These are phyloP conservation scores for Teratosphaeria nubilosa DNA, from an alignment of 2,329 filamentous ascomycete genomes.

Conservation along the genomic window DNA sequence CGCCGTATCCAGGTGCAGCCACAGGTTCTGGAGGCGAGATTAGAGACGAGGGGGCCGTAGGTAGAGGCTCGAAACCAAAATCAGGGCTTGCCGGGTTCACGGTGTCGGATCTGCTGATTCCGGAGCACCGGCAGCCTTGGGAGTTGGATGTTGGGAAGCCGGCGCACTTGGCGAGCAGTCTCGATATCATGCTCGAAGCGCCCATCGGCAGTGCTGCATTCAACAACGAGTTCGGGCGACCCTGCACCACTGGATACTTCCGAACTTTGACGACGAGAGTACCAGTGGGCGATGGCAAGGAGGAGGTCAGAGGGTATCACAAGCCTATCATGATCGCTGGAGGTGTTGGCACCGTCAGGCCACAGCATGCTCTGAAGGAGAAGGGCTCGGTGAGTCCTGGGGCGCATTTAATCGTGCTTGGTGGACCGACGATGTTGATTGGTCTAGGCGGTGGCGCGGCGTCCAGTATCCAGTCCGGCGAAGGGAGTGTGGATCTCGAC, in stretches of 20 bases:
- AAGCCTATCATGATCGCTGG: slow-evolving; percentile 99
- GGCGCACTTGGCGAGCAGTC: slow-evolving; percentile 79
- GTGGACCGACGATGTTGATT: slow-evolving; percentile 95
- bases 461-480: slow-evolving; percentile 78
- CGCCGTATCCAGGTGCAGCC: slow-evolving; percentile 83
- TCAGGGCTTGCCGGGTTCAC: slow-evolving; percentile 87
- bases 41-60: slow-evolving; percentile 87
- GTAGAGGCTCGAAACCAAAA: slow-evolving; percentile 84
- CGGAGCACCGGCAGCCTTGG: slow-evolving; percentile 74
- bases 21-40: slow-evolving; percentile 95
- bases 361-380: slow-evolving; percentile 81
- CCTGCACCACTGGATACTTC: slow-evolving; percentile 82
- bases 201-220: slow-evolving; percentile 91
- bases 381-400: slow-evolving; percentile 69
- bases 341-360: slow-evolving; percentile 83
- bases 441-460: slow-evolving; percentile 91
- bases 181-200: slow-evolving; percentile 96
- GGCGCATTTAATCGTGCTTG: slow-evolving; percentile 85
- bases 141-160: slow-evolving; percentile 85
- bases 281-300: slow-evolving; percentile 48
- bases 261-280: slow-evolving; percentile 71
- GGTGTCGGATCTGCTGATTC: slow-evolving; percentile 88
- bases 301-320: slow-evolving; percentile 81
- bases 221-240: slow-evolving; percentile 95
- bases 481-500: slow-evolving; percentile 83